Evolutionary conservation across 139 green algal genomes (phyloP).

Genomic region (Picochlorum costavermella): DNA sequence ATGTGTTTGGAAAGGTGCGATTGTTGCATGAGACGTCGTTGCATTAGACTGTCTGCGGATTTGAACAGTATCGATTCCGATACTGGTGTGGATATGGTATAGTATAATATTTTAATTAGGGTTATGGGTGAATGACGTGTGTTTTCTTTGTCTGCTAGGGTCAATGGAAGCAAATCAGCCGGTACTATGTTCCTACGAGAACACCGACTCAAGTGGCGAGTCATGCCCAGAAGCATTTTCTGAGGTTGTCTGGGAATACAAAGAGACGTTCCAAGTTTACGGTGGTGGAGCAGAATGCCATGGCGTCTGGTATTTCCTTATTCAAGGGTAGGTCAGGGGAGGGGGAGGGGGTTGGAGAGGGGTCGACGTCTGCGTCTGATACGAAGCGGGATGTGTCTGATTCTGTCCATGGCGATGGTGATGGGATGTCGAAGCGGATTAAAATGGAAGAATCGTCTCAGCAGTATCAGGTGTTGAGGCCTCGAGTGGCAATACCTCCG

Average conservation of each 20-base stretch:
- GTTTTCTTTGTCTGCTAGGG: conserved; percentile 25
- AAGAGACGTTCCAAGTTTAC: conserved; percentile 64
- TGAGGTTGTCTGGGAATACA: conserved; percentile 59
- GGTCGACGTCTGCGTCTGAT: too few relatives aligned
- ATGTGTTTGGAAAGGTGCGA: conserved; percentile 57
- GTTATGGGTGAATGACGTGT: not conserved
- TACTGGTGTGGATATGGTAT: not conserved
- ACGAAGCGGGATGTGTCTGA: not conserved
- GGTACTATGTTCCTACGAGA: conserved; percentile 56
- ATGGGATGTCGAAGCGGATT: not conserved
- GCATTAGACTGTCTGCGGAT: too few relatives aligned
- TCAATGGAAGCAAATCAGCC: conserved; percentile 75
- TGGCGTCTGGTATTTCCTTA: not conserved
- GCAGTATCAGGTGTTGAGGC: not conserved
- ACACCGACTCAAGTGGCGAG: conserved; percentile 78
- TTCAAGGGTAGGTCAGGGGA: not conserved
- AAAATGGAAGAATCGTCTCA: not conserved
- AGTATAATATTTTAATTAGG: not conserved
- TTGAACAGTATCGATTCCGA: too few relatives aligned
- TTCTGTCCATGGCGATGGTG: not conserved
- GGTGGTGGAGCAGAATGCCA: conserved; percentile 33
- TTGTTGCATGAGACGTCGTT: not conserved
- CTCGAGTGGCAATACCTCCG: not conserved
- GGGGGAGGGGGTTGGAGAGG: not conserved
- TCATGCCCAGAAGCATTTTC: conserved; percentile 89